Percentiles rank a stretch among this genome's conserved stretches.
Evolutionary conservation across 31 red algal species (phyloP).

Genomic region (Asparagopsis taxiformis): DNA sequence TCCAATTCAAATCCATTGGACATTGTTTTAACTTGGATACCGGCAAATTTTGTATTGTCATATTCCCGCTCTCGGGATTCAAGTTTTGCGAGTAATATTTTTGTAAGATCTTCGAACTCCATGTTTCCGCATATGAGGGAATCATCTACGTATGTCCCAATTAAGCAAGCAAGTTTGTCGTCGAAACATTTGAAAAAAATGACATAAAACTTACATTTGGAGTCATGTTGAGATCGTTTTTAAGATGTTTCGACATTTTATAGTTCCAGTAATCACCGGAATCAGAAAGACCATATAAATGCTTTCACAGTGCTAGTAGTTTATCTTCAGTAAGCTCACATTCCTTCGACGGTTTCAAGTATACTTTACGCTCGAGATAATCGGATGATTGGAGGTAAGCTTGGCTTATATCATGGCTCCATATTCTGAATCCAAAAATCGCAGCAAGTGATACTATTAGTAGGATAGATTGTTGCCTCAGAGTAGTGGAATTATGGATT

Average conservation of each 20-base stretch:
- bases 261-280: slow-evolving; percentile 26
- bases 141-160: slow-evolving; percentile 18
- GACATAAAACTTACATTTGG: neutral
- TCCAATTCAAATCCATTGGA: neutral
- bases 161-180: slow-evolving; percentile 1
- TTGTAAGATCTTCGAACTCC: neutral
- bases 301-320: neutral
- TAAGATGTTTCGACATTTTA: slow-evolving; percentile 1
- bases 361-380: neutral
- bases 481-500: slow-evolving; percentile 4
- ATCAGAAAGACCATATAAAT: slow-evolving; percentile 25
- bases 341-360: slow-evolving; percentile 5
- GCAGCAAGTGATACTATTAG: neutral
- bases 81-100: neutral
- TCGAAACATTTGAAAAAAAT: neutral
- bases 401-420: slow-evolving; percentile 9
- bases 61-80: slow-evolving; percentile 8
- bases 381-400: slow-evolving; percentile 22
- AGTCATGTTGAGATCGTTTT: slow-evolving; percentile 1
- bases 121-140: neutral
- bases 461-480: slow-evolving; percentile 11
- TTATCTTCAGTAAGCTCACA: neutral
- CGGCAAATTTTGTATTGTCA: slow-evolving; percentile 29
- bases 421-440: slow-evolving; percentile 22
- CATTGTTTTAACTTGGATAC: slow-evolving; percentile 8